Conservation (phyloP, 2,329 filamentous ascomycete genomes). For the Ophiostoma himal-ulmi region DNA sequence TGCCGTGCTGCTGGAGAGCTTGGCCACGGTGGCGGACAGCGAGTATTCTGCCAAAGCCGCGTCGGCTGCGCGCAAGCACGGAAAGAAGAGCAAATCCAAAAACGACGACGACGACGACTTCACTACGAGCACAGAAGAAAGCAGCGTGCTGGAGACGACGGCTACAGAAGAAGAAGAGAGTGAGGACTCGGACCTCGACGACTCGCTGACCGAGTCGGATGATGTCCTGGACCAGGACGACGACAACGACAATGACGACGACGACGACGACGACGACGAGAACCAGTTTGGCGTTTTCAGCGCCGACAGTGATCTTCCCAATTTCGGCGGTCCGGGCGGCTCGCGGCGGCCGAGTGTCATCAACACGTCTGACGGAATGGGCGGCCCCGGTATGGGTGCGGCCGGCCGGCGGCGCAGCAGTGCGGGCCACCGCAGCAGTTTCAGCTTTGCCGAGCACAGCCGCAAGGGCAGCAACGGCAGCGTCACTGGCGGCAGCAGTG, state of each 20-base stretch:
- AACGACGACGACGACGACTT: constrained; percentile 16
- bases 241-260: constrained; percentile 7
- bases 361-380: neutral
- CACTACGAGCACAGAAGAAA: constrained; percentile 19
- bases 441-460: constrained; percentile 15
- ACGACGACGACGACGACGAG: constrained; percentile 7
- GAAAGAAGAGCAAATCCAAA: constrained; percentile 3
- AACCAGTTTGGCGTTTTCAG: constrained; percentile 17
- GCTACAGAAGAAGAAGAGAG: constrained; percentile 15
- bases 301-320: constrained; percentile 8
- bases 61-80: constrained; percentile 16
- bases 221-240: neutral
- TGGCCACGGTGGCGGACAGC: constrained; percentile 23
- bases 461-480: constrained; percentile 18
- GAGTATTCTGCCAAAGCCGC: constrained; percentile 14
- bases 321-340: neutral
- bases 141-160: constrained; percentile 22
- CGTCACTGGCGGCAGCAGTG: neutral
- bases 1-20: constrained; percentile 23
- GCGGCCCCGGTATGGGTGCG: neutral
- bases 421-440: constrained; percentile 12
- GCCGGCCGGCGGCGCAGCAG: constrained; percentile 20
- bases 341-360: constrained; percentile 15
- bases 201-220: neutral
- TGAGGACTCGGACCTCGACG: constrained; percentile 6